Conservation (phyloP, 306 rosid genomes). For the Vachellia pachyceras region DNA sequence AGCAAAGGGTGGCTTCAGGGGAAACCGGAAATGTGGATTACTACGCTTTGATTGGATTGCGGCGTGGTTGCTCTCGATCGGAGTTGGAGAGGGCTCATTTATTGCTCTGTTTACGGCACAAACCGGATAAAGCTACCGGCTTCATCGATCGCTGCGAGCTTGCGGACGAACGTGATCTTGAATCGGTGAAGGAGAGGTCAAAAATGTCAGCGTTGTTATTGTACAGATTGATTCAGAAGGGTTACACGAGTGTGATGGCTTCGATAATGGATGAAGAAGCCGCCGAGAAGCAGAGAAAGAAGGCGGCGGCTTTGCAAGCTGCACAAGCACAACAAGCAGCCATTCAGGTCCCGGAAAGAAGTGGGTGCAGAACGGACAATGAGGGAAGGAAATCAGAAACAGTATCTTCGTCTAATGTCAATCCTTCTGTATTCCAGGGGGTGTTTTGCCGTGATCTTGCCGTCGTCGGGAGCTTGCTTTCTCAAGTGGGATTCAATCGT, state of each 20-base stretch:
- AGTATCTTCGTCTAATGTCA: slow-evolving; percentile 38
- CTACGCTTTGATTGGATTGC: slow-evolving; percentile 72
- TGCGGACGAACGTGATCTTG: slow-evolving; percentile 67
- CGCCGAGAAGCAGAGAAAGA: slow-evolving; percentile 65
- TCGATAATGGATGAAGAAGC: slow-evolving; percentile 69
- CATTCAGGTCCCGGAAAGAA: slow-evolving; percentile 49
- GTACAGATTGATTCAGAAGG: slow-evolving; percentile 84
- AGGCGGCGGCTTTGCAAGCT: slow-evolving; percentile 52
- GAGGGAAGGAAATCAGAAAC: slow-evolving; percentile 35
- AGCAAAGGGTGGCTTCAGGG: slow-evolving; percentile 69
- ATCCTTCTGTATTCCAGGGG: slow-evolving; percentile 64
- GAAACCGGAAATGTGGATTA: slow-evolving; percentile 77
- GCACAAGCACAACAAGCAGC: slow-evolving; percentile 42
- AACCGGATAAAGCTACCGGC: slow-evolving; percentile 71
- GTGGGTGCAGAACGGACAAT: slow-evolving; percentile 37
- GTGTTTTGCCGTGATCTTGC: slow-evolving; percentile 89
- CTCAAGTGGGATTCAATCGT: slow-evolving; percentile 77
- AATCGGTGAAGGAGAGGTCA: slow-evolving; percentile 73
- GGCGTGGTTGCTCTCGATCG: slow-evolving; percentile 86
- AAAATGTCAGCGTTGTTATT: slow-evolving; percentile 73
- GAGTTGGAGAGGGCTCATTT: slow-evolving; percentile 82
- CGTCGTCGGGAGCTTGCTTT: slow-evolving; percentile 77
- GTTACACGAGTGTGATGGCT: slow-evolving; percentile 60
- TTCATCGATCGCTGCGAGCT: slow-evolving; percentile 84
- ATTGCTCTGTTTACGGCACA: slow-evolving; percentile 72